These are phyloP conservation scores for Nakazawaea siamensis DNA, from an alignment of 805 yeast genomes.

Conservation along the genomic window DNA sequence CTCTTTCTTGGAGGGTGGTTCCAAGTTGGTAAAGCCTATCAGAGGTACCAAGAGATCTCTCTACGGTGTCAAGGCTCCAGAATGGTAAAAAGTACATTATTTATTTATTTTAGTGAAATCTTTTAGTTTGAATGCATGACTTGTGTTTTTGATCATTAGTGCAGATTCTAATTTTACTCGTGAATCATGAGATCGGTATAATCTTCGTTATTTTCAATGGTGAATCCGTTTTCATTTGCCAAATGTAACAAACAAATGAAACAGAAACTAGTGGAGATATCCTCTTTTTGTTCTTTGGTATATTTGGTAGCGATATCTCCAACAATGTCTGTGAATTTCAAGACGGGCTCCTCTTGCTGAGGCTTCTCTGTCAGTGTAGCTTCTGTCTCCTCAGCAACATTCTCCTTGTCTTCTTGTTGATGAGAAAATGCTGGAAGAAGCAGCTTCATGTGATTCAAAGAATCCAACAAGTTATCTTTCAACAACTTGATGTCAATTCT, in stretches of 20 bases:
- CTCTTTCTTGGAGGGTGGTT: slow-evolving; percentile 91
- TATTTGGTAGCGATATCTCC: slow-evolving; percentile 27
- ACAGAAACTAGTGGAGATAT: slow-evolving; percentile 41
- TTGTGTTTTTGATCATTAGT: not conserved
- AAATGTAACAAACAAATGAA: slow-evolving; percentile 41
- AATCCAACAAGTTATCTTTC: slow-evolving; percentile 38
- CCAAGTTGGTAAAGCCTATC: slow-evolving; percentile 54
- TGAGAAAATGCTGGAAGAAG: not conserved
- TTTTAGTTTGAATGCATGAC: too few species aligned
- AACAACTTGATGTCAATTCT: slow-evolving; percentile 38
- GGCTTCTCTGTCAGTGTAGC: not conserved
- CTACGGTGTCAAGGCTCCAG: slow-evolving; percentile 63
- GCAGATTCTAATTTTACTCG: not conserved
- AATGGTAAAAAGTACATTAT: too few species aligned
- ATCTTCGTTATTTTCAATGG: slow-evolving; percentile 25
- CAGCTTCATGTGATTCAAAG: not conserved
- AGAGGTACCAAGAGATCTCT: slow-evolving; percentile 61
- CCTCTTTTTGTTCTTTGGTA: slow-evolving; percentile 27
- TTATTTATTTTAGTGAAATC: too few species aligned
- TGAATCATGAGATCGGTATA: slow-evolving; percentile 28
- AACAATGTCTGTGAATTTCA: slow-evolving; percentile 26
- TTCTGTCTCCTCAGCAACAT: slow-evolving; percentile 1
- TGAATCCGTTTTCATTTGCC: slow-evolving; percentile 40
- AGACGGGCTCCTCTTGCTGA: not conserved
- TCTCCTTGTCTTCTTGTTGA: slow-evolving; percentile 11